Conservation (phyloP, 2,329 filamentous ascomycete species). For the Talaromyces sp. region DNA sequence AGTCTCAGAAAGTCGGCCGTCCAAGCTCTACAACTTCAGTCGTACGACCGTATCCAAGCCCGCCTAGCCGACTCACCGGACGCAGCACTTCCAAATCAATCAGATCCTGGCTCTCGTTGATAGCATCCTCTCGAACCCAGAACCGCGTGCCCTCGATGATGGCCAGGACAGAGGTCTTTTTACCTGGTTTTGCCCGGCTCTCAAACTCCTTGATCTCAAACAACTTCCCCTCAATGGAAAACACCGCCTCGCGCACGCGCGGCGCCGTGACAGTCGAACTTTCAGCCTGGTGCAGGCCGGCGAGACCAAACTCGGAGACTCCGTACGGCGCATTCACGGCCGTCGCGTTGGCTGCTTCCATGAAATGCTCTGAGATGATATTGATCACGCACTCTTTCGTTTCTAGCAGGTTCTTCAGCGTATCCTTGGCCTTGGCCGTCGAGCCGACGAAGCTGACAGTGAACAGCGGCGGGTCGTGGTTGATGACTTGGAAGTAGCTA, state of each 20-base stretch:
- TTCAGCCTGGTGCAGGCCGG: slow-evolving; percentile 65
- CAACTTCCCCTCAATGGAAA: slow-evolving; percentile 75
- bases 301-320: slow-evolving; percentile 71
- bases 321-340: slow-evolving; percentile 71
- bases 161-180: slow-evolving; percentile 67
- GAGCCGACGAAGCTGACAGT: slow-evolving; percentile 56
- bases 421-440: slow-evolving; percentile 65
- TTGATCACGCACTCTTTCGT: slow-evolving; percentile 75
- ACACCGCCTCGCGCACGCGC: slow-evolving; percentile 74
- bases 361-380: slow-evolving; percentile 72
- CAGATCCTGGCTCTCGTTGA: slow-evolving; percentile 68
- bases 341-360: slow-evolving; percentile 78
- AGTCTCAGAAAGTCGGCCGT: slow-evolving; percentile 37
- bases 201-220: slow-evolving; percentile 72
- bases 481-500: slow-evolving; percentile 76
- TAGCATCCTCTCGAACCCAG: slow-evolving; percentile 82
- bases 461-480: slow-evolving; percentile 83
- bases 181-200: slow-evolving; percentile 57
- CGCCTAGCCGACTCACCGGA: slow-evolving; percentile 73
- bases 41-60: slow-evolving; percentile 73
- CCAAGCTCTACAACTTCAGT: slow-evolving; percentile 67
- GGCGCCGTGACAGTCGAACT: slow-evolving; percentile 55
- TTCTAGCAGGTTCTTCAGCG: slow-evolving; percentile 65
- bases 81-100: slow-evolving; percentile 71
- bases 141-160: slow-evolving; percentile 80